Base-by-base conservation (phyloP, 495 filamentous ascomycete species). In the Parachaetomium inaequale region DNA sequence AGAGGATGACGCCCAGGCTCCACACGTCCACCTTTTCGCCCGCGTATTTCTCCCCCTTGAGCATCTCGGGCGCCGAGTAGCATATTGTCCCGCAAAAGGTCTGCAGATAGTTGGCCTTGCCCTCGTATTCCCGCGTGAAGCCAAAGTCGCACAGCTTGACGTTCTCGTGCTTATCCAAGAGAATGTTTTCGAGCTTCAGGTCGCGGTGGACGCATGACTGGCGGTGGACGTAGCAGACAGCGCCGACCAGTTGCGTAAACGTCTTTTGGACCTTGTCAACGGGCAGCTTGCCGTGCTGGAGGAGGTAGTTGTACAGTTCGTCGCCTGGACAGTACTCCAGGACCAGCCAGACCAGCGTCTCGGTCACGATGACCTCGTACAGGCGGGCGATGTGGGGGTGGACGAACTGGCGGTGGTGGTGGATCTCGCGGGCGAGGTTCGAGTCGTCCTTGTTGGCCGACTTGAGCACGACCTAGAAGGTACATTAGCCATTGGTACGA, bases 131-230 rank as follows among this genome's bases (percentile, higher is more conserved):
- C 61, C 94, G 82, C 12, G 94, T 98, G 70, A 98, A 98, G 10
- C 94, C 94, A 75, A 98, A 98, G 71, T 98, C 94, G 72, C 92
- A 94, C n/a, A 98, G 81, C 78, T 98, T 98, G 65, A 98, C 94
- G 70, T 98, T 96, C 69, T 93, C 93, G 67, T 96, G 81, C 74
- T 97, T 98, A 77, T 98, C 94, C 58, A 98, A 83, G 40, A 98
- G 79, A 49, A 98, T 97, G 66, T 98, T 98, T 72, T 98, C 94
- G 62, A 98, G 81, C 75, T 98, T 98, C 14, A 98, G 78, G 70
- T 98, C 94, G 52, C 94, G 90, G 75, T 98, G 94, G 40, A 98
- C 95, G 70, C 94, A 98, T 7, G 89, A 92, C 69, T 93, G 92
- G 71, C 88, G 89, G 74, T 98, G 94, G 43, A 98, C 94, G 71